Percentiles rank a stretch among this genome's conserved stretches.
Conservation (phyloP, 257 asterid species). For the Anisodus acutangulus region DNA sequence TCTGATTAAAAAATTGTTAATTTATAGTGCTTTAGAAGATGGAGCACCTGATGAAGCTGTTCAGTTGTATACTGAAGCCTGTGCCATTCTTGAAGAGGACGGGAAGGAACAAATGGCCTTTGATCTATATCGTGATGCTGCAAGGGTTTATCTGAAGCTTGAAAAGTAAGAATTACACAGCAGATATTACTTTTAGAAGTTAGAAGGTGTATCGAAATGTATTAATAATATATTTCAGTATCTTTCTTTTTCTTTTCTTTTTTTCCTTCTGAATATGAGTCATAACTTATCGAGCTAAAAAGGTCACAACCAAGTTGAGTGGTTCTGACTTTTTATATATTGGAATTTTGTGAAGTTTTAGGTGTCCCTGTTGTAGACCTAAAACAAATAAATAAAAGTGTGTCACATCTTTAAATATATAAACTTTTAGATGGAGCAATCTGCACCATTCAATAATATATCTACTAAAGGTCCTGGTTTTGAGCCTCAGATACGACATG, state of each 20-base stretch:
- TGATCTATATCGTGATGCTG: constrained; percentile 89
- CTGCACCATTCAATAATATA: not conserved
- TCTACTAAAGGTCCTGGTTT: not conserved
- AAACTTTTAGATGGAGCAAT: not conserved
- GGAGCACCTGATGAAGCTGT: constrained; percentile 82
- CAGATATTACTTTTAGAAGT: constrained; percentile 4
- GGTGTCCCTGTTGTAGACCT: not conserved
- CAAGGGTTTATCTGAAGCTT: constrained; percentile 80
- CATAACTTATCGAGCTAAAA: not conserved
- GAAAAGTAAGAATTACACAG: constrained; percentile 68
- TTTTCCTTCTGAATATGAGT: not conserved
- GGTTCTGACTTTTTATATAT: not conserved
- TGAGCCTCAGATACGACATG: not conserved
- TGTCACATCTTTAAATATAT: not conserved
- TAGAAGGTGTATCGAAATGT: not conserved
- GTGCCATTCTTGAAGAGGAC: constrained; percentile 84
- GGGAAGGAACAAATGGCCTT: constrained; percentile 98
- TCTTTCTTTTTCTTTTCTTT: not conserved
- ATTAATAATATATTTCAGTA: not conserved
- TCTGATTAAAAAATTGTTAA: constrained; percentile 24
- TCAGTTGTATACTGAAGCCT: constrained; percentile 80
- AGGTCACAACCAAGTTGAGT: constrained; percentile 13
- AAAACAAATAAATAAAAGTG: not conserved
- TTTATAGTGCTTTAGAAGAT: constrained; percentile 81
- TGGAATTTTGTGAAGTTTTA: not conserved